Conservation (phyloP, 805 yeast genomes). For the Jamesozyma jinghongensis region DNA sequence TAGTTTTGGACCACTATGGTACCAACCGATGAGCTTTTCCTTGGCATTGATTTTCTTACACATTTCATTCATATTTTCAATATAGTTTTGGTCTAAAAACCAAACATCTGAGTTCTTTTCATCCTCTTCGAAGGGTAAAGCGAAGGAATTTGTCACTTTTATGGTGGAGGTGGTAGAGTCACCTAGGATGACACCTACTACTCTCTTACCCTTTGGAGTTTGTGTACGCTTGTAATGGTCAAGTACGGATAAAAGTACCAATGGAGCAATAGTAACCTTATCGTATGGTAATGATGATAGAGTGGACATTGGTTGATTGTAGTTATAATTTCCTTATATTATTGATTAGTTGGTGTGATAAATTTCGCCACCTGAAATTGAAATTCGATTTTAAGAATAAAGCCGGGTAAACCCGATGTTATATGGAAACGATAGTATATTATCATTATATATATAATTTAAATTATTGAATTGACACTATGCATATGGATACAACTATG, state of each 20-base stretch:
- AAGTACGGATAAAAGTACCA: slow-evolving; percentile 85
- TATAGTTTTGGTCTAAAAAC: slow-evolving; percentile 94
- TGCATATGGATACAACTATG: too few relatives aligned
- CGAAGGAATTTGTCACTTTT: slow-evolving; percentile 84
- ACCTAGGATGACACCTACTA: slow-evolving; percentile 90
- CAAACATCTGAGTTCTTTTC: slow-evolving; percentile 84
- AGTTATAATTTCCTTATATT: neutral
- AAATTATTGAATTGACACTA: too few relatives aligned
- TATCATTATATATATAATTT: too few relatives aligned
- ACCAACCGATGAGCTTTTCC: slow-evolving; percentile 97
- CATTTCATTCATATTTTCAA: slow-evolving; percentile 96
- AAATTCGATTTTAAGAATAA: too few relatives aligned
- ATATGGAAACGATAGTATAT: too few relatives aligned
- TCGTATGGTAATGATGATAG: slow-evolving; percentile 26
- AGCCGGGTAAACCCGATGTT: too few relatives aligned
- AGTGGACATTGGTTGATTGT: slow-evolving; percentile 3
- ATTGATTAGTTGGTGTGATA: neutral
- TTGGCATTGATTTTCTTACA: slow-evolving; percentile 95
- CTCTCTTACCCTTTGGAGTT: slow-evolving; percentile 65
- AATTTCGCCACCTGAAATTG: too few relatives aligned
- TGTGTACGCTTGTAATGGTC: slow-evolving; percentile 91
- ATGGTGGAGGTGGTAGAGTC: slow-evolving; percentile 46
- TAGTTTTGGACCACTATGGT: slow-evolving; percentile 94
- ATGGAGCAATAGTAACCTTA: slow-evolving; percentile 86
- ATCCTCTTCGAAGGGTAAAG: slow-evolving; percentile 97